Base-by-base conservation (phyloP, 2,329 filamentous ascomycete genomes). In the Exophiala bonariae region DNA sequence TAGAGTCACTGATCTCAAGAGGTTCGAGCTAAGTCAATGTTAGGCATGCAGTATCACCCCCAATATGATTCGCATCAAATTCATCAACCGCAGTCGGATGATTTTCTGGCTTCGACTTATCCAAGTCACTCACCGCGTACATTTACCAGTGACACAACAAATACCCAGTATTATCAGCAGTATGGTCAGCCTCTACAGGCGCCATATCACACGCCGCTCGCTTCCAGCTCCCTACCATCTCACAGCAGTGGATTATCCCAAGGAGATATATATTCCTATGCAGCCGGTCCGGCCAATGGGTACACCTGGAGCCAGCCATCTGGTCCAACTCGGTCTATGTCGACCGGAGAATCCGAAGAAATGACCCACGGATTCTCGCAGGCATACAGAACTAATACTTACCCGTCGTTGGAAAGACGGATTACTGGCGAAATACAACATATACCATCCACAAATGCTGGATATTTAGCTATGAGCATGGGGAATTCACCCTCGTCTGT, bases 341-440 rank as follows among this genome's bases (percentile, higher is more conserved):
- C 52, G 4, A 48, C 39, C 14, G 42, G 42, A 13, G 45, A 51
- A 30, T 22, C 37, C 8, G 49, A 49, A 22, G 42, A 49, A 8
- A 22, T 43, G 35, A 43, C 41, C 13, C 49, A 50, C n/a, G 46
- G 46, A 9, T 55, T 55, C 23, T 19, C 33, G 13, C 38, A 45
- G 5, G 41, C 52, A 7, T 55, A 44, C 28, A 34, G 52, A 45
- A 55, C 44, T 10, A 47, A 55, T 30, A 55, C 49, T 10, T 55
- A 52, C 22, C 52, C 52, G 3, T 51, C 42, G n/a, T 47, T 52
- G 14, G 49, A 55, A 16, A 40, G 46, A 32, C 37, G 41, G 31
- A 47, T 44, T 23, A 39, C 48, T 17, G 31, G 38, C 13, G 41
- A 47, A 14, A 37, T 44, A 20, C 49, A 47, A 16, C 52, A 55